Conservation (phyloP, 306 rosid species). For the Castanopsis chinensis region DNA sequence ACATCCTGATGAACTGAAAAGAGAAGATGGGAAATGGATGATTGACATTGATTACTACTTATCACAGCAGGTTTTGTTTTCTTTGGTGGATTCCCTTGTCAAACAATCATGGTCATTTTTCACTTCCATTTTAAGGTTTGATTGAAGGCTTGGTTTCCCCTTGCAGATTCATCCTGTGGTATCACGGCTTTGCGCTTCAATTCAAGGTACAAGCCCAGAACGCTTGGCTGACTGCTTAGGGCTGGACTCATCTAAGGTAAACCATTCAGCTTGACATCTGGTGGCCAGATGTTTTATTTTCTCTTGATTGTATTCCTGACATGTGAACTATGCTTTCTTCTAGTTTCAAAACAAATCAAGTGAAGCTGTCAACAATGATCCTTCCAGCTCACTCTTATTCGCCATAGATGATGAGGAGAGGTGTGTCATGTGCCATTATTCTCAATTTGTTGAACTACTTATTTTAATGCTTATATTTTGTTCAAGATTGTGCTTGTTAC, state of each 20-base stretch:
- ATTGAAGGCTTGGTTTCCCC: slow-evolving; percentile 21
- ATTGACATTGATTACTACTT: slow-evolving; percentile 91
- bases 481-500: neutral
- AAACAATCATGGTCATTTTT: neutral
- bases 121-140: slow-evolving; percentile 12
- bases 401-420: slow-evolving; percentile 77
- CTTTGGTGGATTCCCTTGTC: neutral
- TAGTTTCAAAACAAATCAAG: slow-evolving; percentile 75
- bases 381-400: slow-evolving; percentile 54
- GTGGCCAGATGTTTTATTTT: neutral
- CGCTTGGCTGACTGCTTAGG: slow-evolving; percentile 95
- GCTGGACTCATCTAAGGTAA: slow-evolving; percentile 88
- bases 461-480: neutral
- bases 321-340: slow-evolving; percentile 16
- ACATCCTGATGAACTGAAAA: slow-evolving; percentile 94
- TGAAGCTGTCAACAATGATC: slow-evolving; percentile 54
- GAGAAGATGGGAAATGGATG: slow-evolving; percentile 92
- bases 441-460: neutral
- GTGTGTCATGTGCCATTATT: slow-evolving; percentile 31
- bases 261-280: slow-evolving; percentile 8
- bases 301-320: slow-evolving; percentile 14
- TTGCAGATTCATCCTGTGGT: slow-evolving; percentile 94
- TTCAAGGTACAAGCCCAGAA: slow-evolving; percentile 95
- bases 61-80: slow-evolving; percentile 71
- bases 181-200: slow-evolving; percentile 93